Evolutionary conservation across 1,284 basidiomycete species (phyloP).

Genomic region (Sporisorium sorghi): DNA sequence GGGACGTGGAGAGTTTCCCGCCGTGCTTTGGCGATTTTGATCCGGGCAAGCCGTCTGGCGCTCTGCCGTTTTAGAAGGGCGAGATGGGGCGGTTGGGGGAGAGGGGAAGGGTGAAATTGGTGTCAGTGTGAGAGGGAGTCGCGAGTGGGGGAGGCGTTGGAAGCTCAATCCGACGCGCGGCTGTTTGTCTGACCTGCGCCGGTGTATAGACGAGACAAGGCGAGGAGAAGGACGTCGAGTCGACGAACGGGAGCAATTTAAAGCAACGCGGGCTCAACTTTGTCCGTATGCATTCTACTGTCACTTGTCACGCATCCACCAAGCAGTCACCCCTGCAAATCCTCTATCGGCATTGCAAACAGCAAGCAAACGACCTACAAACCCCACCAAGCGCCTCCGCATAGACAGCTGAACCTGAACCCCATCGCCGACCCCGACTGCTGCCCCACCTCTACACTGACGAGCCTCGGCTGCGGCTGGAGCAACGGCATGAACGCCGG

Average conservation of each 20-base stretch:
- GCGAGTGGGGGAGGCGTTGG: too few relatives aligned
- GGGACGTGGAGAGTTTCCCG: slow-evolving; percentile 12
- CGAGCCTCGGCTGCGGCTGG: slow-evolving; percentile 18
- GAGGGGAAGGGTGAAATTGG: too few relatives aligned
- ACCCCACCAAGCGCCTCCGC: slow-evolving; percentile 47
- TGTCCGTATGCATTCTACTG: too few relatives aligned
- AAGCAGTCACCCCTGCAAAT: not conserved
- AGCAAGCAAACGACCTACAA: slow-evolving; percentile 15
- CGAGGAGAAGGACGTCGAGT: too few relatives aligned
- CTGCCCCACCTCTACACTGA: slow-evolving; percentile 11
- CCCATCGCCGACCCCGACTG: not conserved
- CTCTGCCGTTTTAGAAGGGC: slow-evolving; percentile 34
- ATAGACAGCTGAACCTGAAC: slow-evolving; percentile 35
- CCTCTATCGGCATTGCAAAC: not conserved
- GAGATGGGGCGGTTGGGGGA: too few relatives aligned
- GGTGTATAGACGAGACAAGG: too few relatives aligned
- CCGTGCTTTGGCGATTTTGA: slow-evolving; percentile 35
- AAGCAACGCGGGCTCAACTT: too few relatives aligned
- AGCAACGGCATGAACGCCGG: slow-evolving; percentile 20
- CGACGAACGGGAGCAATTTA: too few relatives aligned
- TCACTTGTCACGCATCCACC: too few relatives aligned
- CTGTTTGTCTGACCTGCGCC: too few relatives aligned
- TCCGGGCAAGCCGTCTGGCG: slow-evolving; percentile 17
- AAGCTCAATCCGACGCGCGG: too few relatives aligned
- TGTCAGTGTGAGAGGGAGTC: too few relatives aligned